Conservation (phyloP, 2,329 filamentous ascomycete genomes). For the Teratosphaeriaceae sp. region DNA sequence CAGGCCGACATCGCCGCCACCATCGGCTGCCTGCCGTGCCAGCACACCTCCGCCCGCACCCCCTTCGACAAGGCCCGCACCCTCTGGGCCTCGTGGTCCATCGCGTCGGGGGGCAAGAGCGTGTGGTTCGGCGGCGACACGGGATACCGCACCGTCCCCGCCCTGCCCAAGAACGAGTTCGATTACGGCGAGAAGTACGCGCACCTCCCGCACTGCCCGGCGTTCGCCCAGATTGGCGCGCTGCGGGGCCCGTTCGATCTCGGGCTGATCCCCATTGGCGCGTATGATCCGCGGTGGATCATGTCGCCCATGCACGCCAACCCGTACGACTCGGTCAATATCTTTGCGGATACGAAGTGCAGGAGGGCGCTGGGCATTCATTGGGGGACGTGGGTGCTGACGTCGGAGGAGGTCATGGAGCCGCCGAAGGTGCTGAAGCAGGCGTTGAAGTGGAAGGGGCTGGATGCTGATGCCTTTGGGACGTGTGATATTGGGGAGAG, state of each 20-base stretch:
- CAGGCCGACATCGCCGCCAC: conserved; percentile 56
- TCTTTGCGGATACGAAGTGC: conserved; percentile 79
- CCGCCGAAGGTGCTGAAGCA: conserved; percentile 67
- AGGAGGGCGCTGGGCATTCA: conserved; percentile 76
- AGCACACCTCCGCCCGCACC: conserved; percentile 69
- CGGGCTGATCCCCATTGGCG: conserved; percentile 87
- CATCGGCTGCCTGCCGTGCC: conserved; percentile 74
- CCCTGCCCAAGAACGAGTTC: conserved; percentile 55
- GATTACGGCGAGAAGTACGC: conserved; percentile 62
- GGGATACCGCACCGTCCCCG: conserved; percentile 74
- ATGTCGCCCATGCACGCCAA: conserved; percentile 82
- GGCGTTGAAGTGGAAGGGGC: conserved; percentile 60
- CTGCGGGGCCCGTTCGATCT: conserved; percentile 82
- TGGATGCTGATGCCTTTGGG: conserved; percentile 68
- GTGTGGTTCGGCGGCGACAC: conserved; percentile 86
- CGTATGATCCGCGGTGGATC: conserved; percentile 66
- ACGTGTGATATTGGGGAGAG: conserved; percentile 80
- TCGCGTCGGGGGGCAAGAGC: conserved; percentile 66
- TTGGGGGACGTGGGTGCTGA: conserved; percentile 84
- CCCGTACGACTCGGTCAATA: conserved; percentile 80
- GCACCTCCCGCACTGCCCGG: conserved; percentile 66
- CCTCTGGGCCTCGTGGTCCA: conserved; percentile 82
- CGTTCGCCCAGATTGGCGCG: conserved; percentile 76
- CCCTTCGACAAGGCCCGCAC: conserved; percentile 66
- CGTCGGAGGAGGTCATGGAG: conserved; percentile 76